phyloP scores from a whole-genome alignment of 176 grass and related monocot species.

The Canna indica region DNA sequence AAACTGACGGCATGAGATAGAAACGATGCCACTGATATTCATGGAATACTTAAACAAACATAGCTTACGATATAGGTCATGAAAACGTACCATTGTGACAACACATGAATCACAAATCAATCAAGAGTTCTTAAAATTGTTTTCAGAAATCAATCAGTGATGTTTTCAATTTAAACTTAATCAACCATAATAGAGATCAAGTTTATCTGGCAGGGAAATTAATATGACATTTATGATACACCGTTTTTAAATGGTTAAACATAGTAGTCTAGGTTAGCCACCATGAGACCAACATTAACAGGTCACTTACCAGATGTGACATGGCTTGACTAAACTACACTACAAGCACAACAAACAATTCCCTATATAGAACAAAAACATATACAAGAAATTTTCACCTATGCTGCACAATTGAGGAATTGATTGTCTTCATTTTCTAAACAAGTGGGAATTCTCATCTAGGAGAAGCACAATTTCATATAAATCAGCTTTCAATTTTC shows the following conservation, averaged over 20 bases:
- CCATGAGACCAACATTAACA: neutral
- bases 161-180: neutral
- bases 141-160: neutral
- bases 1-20: neutral
- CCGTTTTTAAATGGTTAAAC: neutral
- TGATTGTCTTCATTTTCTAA: neutral
- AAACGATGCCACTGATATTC: neutral
- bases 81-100: neutral
- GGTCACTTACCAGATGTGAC: neutral
- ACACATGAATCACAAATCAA: neutral
- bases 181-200: neutral
- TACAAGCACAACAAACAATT: too few relatives aligned
- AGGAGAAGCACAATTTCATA: neutral
- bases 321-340: too few relatives aligned
- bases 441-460: neutral
- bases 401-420: neutral
- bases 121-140: neutral
- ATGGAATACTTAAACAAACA: neutral
- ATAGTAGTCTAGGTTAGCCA: neutral
- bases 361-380: neutral
- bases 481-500: neutral
- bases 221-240: neutral
- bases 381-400: neutral
- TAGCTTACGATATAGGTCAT: neutral
- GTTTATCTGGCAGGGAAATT: neutral